These are phyloP conservation scores for Blastobotrys persicus DNA, from an alignment of 1,139 yeast genomes.

Conservation along the genomic window DNA sequence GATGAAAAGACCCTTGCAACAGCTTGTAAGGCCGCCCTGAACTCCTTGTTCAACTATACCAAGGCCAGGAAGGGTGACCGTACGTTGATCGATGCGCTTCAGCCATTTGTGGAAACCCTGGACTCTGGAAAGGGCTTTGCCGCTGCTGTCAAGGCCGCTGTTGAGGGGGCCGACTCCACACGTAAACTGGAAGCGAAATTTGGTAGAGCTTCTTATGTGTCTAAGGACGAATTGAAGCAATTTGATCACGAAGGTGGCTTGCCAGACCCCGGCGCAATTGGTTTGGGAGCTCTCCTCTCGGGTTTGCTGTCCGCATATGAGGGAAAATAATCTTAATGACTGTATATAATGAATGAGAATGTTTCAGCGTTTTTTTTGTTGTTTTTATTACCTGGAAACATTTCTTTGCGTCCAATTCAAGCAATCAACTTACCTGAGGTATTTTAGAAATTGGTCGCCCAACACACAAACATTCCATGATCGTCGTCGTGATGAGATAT, in stretches of 20 bases:
- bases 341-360: too few relatives aligned
- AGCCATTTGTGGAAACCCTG: slow-evolving; percentile 75
- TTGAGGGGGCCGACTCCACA: slow-evolving; percentile 72
- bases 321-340: too few relatives aligned
- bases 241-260: slow-evolving; percentile 47
- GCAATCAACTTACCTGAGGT: too few relatives aligned
- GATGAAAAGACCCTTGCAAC: slow-evolving; percentile 41
- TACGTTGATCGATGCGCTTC: slow-evolving; percentile 82
- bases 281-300: slow-evolving; percentile 35
- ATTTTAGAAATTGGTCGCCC: too few relatives aligned
- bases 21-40: slow-evolving; percentile 52
- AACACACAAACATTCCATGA: too few relatives aligned
- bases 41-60: slow-evolving; percentile 72
- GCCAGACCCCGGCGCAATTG: slow-evolving; percentile 90
- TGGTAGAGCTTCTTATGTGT: slow-evolving; percentile 91
- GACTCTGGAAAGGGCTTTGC: slow-evolving; percentile 48
- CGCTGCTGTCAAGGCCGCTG: slow-evolving; percentile 67
- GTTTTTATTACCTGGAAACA: too few relatives aligned
- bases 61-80: slow-evolving; percentile 89
- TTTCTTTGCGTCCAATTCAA: too few relatives aligned
- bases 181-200: slow-evolving; percentile 75
- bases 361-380: too few relatives aligned
- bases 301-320: slow-evolving; percentile 29
- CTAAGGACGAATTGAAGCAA: slow-evolving; percentile 51
- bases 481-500: too few relatives aligned